phyloP scores from a whole-genome alignment of 2,329 filamentous ascomycete species.

The Stylonectria norvegica region DNA sequence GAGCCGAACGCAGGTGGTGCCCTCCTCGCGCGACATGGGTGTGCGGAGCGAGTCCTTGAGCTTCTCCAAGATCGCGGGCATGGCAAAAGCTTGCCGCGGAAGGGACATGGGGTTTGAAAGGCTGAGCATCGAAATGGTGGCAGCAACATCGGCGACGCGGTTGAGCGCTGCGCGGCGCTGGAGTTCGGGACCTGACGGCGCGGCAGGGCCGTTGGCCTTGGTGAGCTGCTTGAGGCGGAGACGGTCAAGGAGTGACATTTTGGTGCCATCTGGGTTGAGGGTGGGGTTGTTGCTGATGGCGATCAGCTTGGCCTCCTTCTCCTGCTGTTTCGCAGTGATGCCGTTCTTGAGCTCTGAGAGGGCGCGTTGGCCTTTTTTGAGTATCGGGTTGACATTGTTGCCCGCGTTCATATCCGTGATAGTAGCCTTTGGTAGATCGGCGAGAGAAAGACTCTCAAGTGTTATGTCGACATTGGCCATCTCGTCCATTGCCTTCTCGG shows the following conservation, averaged over 20 bases:
- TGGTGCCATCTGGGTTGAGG: constrained; percentile 42
- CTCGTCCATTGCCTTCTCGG: constrained; percentile 18
- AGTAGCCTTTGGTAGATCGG: constrained; percentile 37
- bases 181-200: constrained; percentile 55
- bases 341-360: constrained; percentile 66
- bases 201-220: constrained; percentile 52
- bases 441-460: constrained; percentile 48
- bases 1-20: constrained; percentile 46
- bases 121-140: constrained; percentile 64
- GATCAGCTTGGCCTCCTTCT: constrained; percentile 38
- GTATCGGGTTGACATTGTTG: constrained; percentile 51
- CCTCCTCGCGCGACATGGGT: constrained; percentile 53
- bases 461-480: constrained; percentile 24
- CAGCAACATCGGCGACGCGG: constrained; percentile 64
- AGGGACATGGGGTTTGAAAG: constrained; percentile 47
- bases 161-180: constrained; percentile 63
- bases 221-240: constrained; percentile 67
- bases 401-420: constrained; percentile 31
- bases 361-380: constrained; percentile 64
- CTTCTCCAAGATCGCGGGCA: constrained; percentile 60
- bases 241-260: constrained; percentile 71
- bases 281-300: constrained; percentile 29
- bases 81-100: constrained; percentile 61
- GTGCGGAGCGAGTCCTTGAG: constrained; percentile 64
- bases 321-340: constrained; percentile 51